A percentile compares a stretch with the other conserved stretches of the same genome.
These are phyloP conservation scores for Nitzschia putrida DNA, from an alignment of 108 stramenopile species.

Conservation along the genomic window DNA sequence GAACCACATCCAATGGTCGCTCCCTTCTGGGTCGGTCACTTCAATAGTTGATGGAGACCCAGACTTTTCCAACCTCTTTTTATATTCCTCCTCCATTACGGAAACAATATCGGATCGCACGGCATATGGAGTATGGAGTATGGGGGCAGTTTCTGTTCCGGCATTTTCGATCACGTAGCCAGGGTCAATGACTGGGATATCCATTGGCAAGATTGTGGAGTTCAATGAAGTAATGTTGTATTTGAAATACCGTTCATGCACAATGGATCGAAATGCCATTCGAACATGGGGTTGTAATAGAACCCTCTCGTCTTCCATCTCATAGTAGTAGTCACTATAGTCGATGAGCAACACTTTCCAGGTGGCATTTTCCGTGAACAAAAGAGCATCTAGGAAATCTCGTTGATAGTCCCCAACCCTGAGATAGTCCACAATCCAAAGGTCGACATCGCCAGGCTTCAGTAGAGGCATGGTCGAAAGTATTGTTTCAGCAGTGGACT, in stretches of 20 bases:
- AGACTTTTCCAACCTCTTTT: neutral
- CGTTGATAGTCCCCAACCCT: neutral
- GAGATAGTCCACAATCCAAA: conserved; percentile 14
- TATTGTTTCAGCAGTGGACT: neutral
- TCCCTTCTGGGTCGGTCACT: neutral
- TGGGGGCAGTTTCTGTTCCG: conserved; percentile 14
- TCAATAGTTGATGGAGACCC: neutral
- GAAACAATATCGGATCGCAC: conserved; percentile 34
- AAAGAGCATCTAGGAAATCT: neutral
- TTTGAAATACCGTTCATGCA: conserved; percentile 1
- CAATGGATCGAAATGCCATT: conserved; percentile 19
- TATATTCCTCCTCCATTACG: conserved; percentile 1
- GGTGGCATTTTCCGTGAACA: neutral
- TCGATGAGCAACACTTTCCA: conserved; percentile 27
- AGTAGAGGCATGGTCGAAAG: neutral
- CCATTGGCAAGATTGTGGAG: neutral
- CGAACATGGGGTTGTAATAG: conserved; percentile 15
- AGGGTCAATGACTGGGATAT: conserved; percentile 12
- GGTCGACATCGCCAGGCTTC: conserved; percentile 2
- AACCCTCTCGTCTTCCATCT: neutral
- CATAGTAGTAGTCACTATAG: conserved; percentile 20
- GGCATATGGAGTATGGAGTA: conserved; percentile 25
- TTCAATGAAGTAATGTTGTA: neutral
- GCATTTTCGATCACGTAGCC: neutral
- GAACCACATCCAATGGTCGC: conserved; percentile 33